A percentile compares a stretch with the other conserved stretches of the same genome.
phyloP scores from a whole-genome alignment of 1,284 basidiomycete genomes.

The Ustilago shanxiensis region DNA sequence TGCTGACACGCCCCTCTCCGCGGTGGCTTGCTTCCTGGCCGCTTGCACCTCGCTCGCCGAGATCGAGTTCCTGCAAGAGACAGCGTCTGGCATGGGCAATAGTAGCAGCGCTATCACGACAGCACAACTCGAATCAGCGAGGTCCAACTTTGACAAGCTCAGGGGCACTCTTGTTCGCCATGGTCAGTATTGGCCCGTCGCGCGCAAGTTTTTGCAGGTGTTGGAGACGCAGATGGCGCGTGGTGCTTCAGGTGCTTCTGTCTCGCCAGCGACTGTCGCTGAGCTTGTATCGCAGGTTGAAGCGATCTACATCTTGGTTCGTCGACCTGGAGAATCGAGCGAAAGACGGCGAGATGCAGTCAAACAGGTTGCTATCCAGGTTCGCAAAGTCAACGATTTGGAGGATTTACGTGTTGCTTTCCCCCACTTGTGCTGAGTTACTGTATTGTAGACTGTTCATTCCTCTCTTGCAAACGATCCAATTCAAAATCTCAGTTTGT shows the following conservation, averaged over 20 bases:
- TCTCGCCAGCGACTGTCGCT: slow-evolving; percentile 15
- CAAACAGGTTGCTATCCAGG: slow-evolving; percentile 1
- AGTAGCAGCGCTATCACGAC: background rate
- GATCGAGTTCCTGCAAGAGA: slow-evolving; percentile 28
- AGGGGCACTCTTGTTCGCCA: slow-evolving; percentile 25
- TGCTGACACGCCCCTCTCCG: slow-evolving; percentile 35
- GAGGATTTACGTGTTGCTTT: slow-evolving; percentile 24
- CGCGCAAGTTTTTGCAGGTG: slow-evolving; percentile 18
- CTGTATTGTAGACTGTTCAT: background rate
- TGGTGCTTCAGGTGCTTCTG: background rate
- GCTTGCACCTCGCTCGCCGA: slow-evolving; percentile 34
- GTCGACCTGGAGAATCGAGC: slow-evolving; percentile 16
- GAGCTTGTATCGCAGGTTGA: slow-evolving; percentile 34
- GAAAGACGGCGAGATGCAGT: background rate
- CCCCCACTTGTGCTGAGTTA: slow-evolving; percentile 32
- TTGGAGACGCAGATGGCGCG: slow-evolving; percentile 20
- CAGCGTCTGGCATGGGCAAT: background rate
- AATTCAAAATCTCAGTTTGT: background rate
- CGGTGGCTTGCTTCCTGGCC: slow-evolving; percentile 28
- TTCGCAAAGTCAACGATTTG: slow-evolving; percentile 29
- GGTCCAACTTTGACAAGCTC: slow-evolving; percentile 14
- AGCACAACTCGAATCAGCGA: slow-evolving; percentile 19
- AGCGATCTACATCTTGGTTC: slow-evolving; percentile 42
- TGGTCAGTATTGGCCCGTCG: slow-evolving; percentile 39
- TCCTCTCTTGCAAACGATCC: background rate